phyloP scores from a whole-genome alignment of 108 stramenopile species.

The Mayamaea pseudoterrestris region DNA sequence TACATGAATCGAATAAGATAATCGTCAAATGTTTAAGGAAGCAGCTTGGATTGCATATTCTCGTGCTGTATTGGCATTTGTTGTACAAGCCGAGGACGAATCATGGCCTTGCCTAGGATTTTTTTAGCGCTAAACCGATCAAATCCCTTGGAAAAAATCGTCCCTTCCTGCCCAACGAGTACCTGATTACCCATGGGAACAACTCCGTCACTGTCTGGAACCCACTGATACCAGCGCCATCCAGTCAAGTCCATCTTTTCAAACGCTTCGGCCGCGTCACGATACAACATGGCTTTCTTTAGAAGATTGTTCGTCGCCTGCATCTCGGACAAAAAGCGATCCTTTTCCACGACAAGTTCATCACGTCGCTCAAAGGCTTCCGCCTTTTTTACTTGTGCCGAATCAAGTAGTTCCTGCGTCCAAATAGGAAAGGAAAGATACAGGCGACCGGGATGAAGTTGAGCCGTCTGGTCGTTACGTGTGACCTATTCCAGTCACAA shows the following conservation, averaged over 20 bases:
- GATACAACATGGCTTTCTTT: conserved; percentile 51
- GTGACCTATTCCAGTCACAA: no score
- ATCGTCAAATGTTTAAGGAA: no score
- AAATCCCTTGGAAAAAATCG: conserved; percentile 1
- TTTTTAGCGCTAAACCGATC: no score
- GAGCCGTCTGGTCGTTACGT: no score
- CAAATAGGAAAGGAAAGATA: conserved; percentile 50
- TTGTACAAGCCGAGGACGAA: no score
- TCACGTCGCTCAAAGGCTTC: conserved; percentile 19
- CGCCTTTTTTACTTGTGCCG: conserved; percentile 23
- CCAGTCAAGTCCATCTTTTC: conserved; percentile 11
- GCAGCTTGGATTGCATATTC: no score
- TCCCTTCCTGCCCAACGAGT: background rate
- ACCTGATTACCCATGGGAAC: background rate
- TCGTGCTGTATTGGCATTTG: no score
- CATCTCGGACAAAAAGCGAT: conserved; percentile 37
- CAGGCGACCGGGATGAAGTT: conserved; percentile 33
- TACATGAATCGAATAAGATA: no score
- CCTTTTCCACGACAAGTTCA: conserved; percentile 23
- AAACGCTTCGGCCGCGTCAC: conserved; percentile 25
- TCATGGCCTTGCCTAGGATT: no score
- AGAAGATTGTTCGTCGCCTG: conserved; percentile 34
- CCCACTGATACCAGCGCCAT: no score
- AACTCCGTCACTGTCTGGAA: background rate
- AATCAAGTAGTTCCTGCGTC: conserved; percentile 31